phyloP scores from a whole-genome alignment of 1,284 basidiomycete species.

The Psilocybe mexicana region DNA sequence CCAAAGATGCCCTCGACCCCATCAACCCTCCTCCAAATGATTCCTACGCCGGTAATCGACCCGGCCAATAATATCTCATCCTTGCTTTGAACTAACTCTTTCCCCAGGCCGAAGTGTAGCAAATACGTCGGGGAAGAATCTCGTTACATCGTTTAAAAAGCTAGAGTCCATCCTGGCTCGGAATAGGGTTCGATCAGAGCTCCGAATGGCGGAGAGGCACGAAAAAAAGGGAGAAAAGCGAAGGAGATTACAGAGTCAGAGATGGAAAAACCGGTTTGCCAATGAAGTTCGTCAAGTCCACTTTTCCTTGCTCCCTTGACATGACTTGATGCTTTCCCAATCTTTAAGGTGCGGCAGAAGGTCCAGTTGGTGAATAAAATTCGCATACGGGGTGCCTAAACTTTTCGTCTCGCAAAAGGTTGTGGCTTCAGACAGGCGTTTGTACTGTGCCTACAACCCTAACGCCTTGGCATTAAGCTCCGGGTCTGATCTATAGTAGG shows the following conservation, averaged over 20 bases:
- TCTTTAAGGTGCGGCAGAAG: slow-evolving; percentile 60
- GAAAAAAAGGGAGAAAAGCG: slow-evolving; percentile 73
- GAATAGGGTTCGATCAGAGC: slow-evolving; percentile 58
- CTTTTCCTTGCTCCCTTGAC: slow-evolving; percentile 11
- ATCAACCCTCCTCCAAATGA: slow-evolving; percentile 30
- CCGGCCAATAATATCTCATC: not conserved
- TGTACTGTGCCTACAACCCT: slow-evolving; percentile 11
- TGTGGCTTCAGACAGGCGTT: slow-evolving; percentile 14
- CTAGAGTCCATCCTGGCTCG: slow-evolving; percentile 53
- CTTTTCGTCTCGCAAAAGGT: slow-evolving; percentile 2
- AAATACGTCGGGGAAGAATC: slow-evolving; percentile 29
- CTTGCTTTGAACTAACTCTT: not conserved
- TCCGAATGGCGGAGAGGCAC: slow-evolving; percentile 56
- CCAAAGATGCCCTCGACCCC: slow-evolving; percentile 28
- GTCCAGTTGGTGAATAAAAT: slow-evolving; percentile 58
- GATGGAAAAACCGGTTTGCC: slow-evolving; percentile 70
- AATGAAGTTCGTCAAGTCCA: slow-evolving; percentile 53
- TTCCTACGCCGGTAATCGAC: slow-evolving; percentile 40
- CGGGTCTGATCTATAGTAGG: slow-evolving; percentile 7
- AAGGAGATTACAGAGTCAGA: slow-evolving; percentile 59
- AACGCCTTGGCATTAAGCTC: slow-evolving; percentile 17
- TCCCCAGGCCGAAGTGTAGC: slow-evolving; percentile 30
- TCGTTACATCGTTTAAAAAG: slow-evolving; percentile 44
- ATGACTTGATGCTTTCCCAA: slow-evolving; percentile 20
- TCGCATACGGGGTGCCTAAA: slow-evolving; percentile 49